Evolutionary conservation across 2,329 filamentous ascomycete genomes (phyloP), one percentile per base, ranked within the genome.

Genomic region (Ambrosiella cleistominuta): DNA sequence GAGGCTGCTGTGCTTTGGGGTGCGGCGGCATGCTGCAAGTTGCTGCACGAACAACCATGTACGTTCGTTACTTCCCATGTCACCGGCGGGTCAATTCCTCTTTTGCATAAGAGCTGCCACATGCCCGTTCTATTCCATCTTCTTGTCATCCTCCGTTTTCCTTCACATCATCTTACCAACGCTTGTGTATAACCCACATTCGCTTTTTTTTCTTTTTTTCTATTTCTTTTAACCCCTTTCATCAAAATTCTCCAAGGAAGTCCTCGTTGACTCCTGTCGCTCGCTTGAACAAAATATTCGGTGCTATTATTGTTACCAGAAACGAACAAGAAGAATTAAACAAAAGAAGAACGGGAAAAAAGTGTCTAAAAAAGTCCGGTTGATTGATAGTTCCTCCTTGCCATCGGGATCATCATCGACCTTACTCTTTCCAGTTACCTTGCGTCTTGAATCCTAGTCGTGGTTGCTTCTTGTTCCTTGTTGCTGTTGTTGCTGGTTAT

Each of bases 211-310:
- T 53, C 47, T 52, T 52, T 36, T 39, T 75, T 70, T 70, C 77
- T 75, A 74, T 75, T 76, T 74, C 71, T 68, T 47, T 47, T 15
- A 13, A 13, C n/a, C 44, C n/a, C n/a, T 15, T 17, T 47, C 44
- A 13, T 47, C 27, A 27, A 27, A 27, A 17, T 11, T 40, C 47
- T 53, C 67, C 69, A 77, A 80, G 80, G 80, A 83, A 83, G 79
- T 81, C 80, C 81, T 83, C 80, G 80, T 76, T 72, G 81, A 75
- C 80, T 83, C 81, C 80, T 82, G 80, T 83, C 81, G 81, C 79
- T 84, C 81, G 81, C 81, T 84, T 82, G 73, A 70, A 60, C 44
- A n/a, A 47, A 47, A 47, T 19, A 12, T 47, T 47, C 44, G 44
- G 44, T 47, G 44, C 44, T 47, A 11, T 17, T 47, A 17, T 17